Base-by-base conservation (phyloP, 202 grass and related monocot species). In the Digitaria exilis region DNA sequence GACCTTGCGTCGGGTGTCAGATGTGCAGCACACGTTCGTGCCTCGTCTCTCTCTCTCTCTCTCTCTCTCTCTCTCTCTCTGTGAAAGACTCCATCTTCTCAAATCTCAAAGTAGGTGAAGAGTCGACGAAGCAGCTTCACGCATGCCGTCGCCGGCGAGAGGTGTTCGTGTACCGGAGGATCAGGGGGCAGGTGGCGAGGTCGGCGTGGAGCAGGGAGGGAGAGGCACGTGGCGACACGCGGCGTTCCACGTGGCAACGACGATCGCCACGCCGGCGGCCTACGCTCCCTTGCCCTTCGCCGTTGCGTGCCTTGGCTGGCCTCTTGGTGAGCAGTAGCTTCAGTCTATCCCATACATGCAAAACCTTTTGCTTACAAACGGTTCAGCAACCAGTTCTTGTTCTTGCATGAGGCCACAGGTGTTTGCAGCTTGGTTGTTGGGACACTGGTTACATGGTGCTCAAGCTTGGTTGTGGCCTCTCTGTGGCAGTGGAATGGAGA, bases 401-500 rank as follows among this genome's bases (percentile, higher is more conserved):
- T n/a, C 37, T 7, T 39, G 37, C 37, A 39, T 39, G 37, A 18
- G n/a, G n/a, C 42, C 44, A 21, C 56, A 94, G 87, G 94, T 50
- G 92, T 84, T 75, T 85, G 84, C 69, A 81, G 90, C 78, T 91
- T 97, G 88, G 81, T 91, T 5, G 35, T 78, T 44, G 88, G 94
- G 65, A 94, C 92, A 44, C 46, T 97, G 6, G 75, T 86, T 7
- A 91, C 92, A 77, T 89, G 92, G 94, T 94, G 91, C 46, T 94
- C 90, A 1, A 97, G 94, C 67, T 73, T 97, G 63, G 34, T 71
- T 1, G 55, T 94, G 21, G 88, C 92, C 34, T 97, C 92, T 0
- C 62, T 97, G 2, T 97, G 94, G 94, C 80, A 83, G 73, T 94
- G 94, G 89, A 82, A 97, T n/a, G 92, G 92, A 25, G 84, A 94